Evolutionary conservation across 2,329 filamentous ascomycete genomes (phyloP).

Genomic region (Ophiocordyceps camponoti-leonardi): DNA sequence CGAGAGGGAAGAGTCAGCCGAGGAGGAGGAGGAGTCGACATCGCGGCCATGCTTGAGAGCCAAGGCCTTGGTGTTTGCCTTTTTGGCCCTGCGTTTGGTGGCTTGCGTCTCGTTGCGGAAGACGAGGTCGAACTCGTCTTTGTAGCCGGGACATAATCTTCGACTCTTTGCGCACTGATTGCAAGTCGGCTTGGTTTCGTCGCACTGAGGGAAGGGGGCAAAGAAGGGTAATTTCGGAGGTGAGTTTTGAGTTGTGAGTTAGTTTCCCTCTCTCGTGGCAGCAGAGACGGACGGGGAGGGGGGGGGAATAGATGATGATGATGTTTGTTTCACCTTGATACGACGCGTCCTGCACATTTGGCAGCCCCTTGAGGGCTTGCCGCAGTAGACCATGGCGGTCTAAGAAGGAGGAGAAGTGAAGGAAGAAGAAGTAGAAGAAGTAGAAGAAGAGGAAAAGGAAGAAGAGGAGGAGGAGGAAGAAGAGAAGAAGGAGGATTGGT

Average conservation of each 20-base stretch:
- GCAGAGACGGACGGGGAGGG: too few species aligned
- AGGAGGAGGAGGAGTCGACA: constrained; percentile 8
- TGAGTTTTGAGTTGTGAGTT: too few species aligned
- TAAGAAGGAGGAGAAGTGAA: too few species aligned
- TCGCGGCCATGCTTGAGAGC: constrained; percentile 14
- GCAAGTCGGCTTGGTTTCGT: constrained; percentile 49
- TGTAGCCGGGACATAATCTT: constrained; percentile 48
- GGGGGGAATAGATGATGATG: too few species aligned
- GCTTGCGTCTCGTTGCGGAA: constrained; percentile 58
- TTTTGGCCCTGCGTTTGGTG: constrained; percentile 44
- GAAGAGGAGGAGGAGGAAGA: too few species aligned
- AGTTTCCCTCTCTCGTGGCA: too few species aligned
- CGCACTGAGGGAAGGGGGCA: constrained; percentile 38
- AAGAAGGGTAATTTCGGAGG: too few species aligned
- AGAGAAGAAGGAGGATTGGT: too few species aligned
- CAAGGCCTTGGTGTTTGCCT: constrained; percentile 30
- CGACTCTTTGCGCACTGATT: constrained; percentile 47
- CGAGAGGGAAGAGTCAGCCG: constrained; percentile 3
- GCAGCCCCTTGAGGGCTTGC: constrained; percentile 50
- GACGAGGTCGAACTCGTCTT: constrained; percentile 54
- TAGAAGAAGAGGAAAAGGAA: too few species aligned
- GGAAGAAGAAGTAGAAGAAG: too few species aligned
- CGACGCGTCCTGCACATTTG: constrained; percentile 58
- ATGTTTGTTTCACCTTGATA: constrained; percentile 44
- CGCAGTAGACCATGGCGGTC: constrained; percentile 44